Conservation (phyloP, 2,329 filamentous ascomycete species). For the Pyricularia pennisetigena region DNA sequence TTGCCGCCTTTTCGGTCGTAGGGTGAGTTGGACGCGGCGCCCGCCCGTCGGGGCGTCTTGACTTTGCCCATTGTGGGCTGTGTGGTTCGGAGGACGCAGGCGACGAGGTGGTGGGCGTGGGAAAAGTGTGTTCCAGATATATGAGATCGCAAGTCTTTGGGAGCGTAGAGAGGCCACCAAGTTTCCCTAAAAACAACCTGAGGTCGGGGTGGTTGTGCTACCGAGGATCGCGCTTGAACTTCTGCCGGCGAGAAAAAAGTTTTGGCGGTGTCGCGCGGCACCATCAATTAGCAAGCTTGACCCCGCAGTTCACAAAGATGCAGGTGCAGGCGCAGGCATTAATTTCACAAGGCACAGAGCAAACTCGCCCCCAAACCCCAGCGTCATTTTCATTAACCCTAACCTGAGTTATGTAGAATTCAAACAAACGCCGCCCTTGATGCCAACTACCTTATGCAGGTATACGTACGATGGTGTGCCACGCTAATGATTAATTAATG, state of each 20-base stretch:
- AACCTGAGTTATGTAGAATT: not conserved
- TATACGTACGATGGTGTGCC: not conserved
- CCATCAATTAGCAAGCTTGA: not conserved
- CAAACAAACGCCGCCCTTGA: not conserved
- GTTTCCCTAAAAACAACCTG: not conserved
- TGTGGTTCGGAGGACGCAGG: not conserved
- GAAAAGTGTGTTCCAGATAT: not conserved
- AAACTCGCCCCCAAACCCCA: not conserved
- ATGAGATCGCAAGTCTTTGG: not conserved
- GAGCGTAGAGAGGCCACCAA: not conserved
- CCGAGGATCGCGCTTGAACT: not conserved
- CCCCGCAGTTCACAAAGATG: not conserved
- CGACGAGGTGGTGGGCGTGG: not conserved
- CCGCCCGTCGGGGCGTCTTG: conserved; percentile 25
- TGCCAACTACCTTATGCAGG: not conserved
- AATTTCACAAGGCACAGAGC: not conserved
- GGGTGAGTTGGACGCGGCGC: conserved; percentile 19
- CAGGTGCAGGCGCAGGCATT: not conserved
- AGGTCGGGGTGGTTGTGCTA: not conserved
- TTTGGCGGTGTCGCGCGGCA: conserved; percentile 1
- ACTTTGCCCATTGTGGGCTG: conserved; percentile 27
- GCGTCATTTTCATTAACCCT: not conserved
- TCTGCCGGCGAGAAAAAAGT: not conserved
- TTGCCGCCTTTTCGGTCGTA: conserved; percentile 20
- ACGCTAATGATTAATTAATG: not conserved